Evolutionary conservation across 306 rosid genomes (phyloP).

Genomic region (Ochetophila trinervis): DNA sequence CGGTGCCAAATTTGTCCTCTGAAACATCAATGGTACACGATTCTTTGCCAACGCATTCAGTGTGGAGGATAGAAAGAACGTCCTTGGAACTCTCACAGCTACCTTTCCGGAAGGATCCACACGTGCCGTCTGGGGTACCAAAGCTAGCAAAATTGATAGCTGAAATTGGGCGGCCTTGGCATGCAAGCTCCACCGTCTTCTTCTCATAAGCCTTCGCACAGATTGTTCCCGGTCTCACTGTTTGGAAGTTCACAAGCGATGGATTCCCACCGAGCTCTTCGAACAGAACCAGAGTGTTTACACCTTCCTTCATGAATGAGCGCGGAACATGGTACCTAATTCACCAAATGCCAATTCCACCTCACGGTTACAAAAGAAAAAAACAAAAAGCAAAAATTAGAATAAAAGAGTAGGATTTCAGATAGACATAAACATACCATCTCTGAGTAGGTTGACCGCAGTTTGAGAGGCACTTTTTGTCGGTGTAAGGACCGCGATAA

Average conservation of each 20-base stretch:
- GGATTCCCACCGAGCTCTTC: constrained; percentile 59
- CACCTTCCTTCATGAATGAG: constrained; percentile 32
- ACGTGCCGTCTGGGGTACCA: constrained; percentile 41
- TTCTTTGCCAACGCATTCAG: constrained; percentile 42
- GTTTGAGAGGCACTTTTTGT: constrained; percentile 41
- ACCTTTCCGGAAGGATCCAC: constrained; percentile 45
- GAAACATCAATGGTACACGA: constrained; percentile 39
- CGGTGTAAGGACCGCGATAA: constrained; percentile 41
- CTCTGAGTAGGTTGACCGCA: constrained; percentile 54
- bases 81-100: constrained; percentile 27
- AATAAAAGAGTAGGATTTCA: too few relatives aligned
- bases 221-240: constrained; percentile 18
- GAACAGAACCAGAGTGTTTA: constrained; percentile 44
- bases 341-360: too few relatives aligned
- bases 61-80: constrained; percentile 25
- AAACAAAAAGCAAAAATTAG: not conserved
- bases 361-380: not conserved
- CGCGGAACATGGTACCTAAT: constrained; percentile 56
- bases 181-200: constrained; percentile 36
- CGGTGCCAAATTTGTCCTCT: constrained; percentile 33
- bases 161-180: constrained; percentile 36
- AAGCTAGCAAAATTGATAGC: constrained; percentile 47
- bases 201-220: constrained; percentile 41
- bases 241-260: constrained; percentile 34
- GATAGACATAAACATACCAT: constrained; percentile 30